Conservation (phyloP, 2,329 filamentous ascomycete genomes). For the Cercospora brassicicola region DNA sequence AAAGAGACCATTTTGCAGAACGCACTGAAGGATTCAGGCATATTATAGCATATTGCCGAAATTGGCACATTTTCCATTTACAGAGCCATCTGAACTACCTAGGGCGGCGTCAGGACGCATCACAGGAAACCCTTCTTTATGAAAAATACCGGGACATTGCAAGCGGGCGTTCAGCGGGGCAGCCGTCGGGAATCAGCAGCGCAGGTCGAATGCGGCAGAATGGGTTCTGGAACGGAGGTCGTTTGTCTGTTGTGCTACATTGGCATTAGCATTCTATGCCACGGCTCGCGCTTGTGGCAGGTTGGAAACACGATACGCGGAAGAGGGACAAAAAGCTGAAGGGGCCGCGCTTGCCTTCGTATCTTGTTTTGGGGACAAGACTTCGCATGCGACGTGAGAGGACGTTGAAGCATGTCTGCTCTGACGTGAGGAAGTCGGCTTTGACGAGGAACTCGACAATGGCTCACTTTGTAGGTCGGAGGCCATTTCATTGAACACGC, state of each 20-base stretch:
- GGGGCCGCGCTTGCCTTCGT: conserved; percentile 17
- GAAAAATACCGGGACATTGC: conserved; percentile 21
- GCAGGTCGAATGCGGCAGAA: conserved; percentile 28
- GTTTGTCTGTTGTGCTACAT: conserved; percentile 13
- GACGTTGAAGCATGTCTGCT: not conserved
- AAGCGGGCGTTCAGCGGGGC: conserved; percentile 26
- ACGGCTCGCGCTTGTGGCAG: not conserved
- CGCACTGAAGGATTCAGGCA: conserved; percentile 95
- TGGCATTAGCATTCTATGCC: conserved; percentile 6
- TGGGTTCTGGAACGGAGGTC: conserved; percentile 14
- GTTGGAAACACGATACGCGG: conserved; percentile 4
- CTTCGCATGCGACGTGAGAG: not conserved
- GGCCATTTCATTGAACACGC: not conserved
- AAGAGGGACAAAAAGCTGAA: conserved; percentile 25
- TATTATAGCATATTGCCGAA: conserved; percentile 56
- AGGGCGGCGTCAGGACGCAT: conserved; percentile 14
- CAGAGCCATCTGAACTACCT: conserved; percentile 18
- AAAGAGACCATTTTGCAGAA: conserved; percentile 99
- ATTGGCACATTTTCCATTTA: conserved; percentile 13
- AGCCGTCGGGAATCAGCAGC: conserved; percentile 19
- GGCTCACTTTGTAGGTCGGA: not conserved
- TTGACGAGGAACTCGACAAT: not conserved
- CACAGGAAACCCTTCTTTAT: conserved; percentile 15
- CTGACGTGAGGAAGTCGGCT: not conserved
- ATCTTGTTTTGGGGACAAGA: not conserved